Base-by-base conservation (phyloP, 495 filamentous ascomycete genomes). In the Penicillium coprophilum region DNA sequence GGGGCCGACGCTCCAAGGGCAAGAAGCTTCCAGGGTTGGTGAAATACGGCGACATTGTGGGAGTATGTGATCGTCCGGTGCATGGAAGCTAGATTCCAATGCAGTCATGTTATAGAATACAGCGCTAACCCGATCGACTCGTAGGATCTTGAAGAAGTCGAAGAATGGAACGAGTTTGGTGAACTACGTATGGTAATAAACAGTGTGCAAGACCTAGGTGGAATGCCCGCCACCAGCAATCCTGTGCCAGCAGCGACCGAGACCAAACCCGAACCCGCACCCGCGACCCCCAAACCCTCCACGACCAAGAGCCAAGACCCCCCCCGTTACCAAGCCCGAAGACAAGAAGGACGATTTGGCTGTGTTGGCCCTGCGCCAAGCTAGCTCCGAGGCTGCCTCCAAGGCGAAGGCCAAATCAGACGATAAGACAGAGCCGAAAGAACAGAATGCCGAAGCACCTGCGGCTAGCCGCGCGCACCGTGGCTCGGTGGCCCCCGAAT, bases 121-220 rank as follows among this genome's bases (percentile, higher is more conserved):
- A 34, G 4, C 17, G 40, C 48, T 56, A 32, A 56, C 55, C 24
- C 34, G 3, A 43, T 9, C n/a, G 11, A 24, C 17, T 13, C 56
- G 24, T 59, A 96, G 92, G 94, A 97, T 67, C 78, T 96, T 23
- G 90, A 96, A 55, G 83, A 97, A 66, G 82, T 96, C 53, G 94
- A 98, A 76, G 94, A 97, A 68, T 97, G 95, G 95, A 98, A 98
- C 73, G 94, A 98, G 64, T 96, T 93, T 66, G 93, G 89, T 66
- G 94, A 97, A 76, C 81, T 98, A 53, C 92, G 94, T 69, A 83
- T 94, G 69, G 83, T 89, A 56, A 79, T 97, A 52, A 87, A 76
- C 21, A 73, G 61, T 44, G 70, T 72, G 28, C 61, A 73, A 53
- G 72, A 73, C 40, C 54, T 76, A 9, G 70, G 66, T 30, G 64